Conservation (phyloP, 2,329 filamentous ascomycete species). For the Fusarium sp. region DNA sequence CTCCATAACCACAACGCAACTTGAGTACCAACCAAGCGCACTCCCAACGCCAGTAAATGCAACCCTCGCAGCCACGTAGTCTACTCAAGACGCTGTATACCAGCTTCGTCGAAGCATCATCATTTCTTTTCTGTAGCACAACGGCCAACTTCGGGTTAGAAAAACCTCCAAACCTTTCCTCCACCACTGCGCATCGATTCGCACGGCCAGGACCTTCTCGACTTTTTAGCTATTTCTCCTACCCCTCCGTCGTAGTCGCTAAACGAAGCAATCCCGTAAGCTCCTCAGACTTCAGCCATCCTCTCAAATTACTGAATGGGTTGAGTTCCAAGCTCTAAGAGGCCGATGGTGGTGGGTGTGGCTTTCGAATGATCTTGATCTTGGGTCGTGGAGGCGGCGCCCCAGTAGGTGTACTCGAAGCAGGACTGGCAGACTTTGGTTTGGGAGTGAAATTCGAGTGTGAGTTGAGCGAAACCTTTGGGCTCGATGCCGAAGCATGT, state of each 20-base stretch:
- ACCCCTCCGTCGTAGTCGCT: not conserved
- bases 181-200: not conserved
- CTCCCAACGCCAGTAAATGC: slow-evolving; percentile 37
- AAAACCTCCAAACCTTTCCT: not conserved
- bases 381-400: slow-evolving; percentile 47
- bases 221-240: not conserved
- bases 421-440: slow-evolving; percentile 42
- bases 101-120: slow-evolving; percentile 9
- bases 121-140: slow-evolving; percentile 3
- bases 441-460: slow-evolving; percentile 37
- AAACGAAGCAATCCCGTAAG: not conserved
- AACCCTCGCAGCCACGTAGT: slow-evolving; percentile 21
- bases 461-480: slow-evolving; percentile 44
- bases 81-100: slow-evolving; percentile 7
- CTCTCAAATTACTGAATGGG: not conserved
- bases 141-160: not conserved
- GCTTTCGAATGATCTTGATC: slow-evolving; percentile 55
- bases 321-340: slow-evolving; percentile 28
- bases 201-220: not conserved
- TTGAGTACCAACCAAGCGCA: not conserved
- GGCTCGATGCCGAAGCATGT: slow-evolving; percentile 37
- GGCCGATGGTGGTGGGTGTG: slow-evolving; percentile 44
- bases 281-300: not conserved
- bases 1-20: not conserved
- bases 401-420: slow-evolving; percentile 40